These are phyloP conservation scores for Marasmius sp. DNA, from an alignment of 1,284 basidiomycete genomes.

Conservation along the genomic window DNA sequence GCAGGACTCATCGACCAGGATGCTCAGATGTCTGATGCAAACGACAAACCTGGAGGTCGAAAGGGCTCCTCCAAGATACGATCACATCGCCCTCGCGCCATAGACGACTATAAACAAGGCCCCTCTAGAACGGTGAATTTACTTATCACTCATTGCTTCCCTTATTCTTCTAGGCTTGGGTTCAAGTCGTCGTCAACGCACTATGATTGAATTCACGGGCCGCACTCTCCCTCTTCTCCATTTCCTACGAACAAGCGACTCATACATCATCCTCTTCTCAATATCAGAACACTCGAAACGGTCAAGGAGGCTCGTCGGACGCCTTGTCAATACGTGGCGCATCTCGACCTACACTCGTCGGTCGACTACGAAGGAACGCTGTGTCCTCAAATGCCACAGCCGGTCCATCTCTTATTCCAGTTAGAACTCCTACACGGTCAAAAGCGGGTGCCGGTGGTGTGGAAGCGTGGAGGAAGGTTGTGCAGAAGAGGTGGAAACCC, in stretches of 20 bases:
- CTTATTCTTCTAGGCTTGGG: conserved; percentile 31
- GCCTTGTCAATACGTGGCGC: conserved; percentile 58
- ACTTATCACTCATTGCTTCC: conserved; percentile 29
- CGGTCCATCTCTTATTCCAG: conserved; percentile 19
- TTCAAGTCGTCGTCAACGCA: conserved; percentile 13
- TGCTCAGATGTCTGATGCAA: conserved; percentile 65
- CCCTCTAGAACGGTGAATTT: conserved; percentile 66
- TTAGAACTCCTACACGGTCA: conserved; percentile 19
- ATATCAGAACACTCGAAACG: conserved; percentile 24
- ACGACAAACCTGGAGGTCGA: conserved; percentile 66
- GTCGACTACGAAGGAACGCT: conserved; percentile 58
- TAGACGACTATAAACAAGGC: conserved; percentile 58
- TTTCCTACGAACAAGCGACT: conserved; percentile 23
- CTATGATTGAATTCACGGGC: conserved; percentile 31
- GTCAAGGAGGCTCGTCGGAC: conserved; percentile 37
- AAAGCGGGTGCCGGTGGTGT: conserved; percentile 37
- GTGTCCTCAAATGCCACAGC: conserved; percentile 27
- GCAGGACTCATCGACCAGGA: conserved; percentile 76
- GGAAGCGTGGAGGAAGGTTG: conserved; percentile 70
- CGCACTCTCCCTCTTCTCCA: conserved; percentile 32
- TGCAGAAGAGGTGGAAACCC: conserved; percentile 67
- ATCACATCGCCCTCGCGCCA: conserved; percentile 55
- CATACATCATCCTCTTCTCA: conserved; percentile 22
- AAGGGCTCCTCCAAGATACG: conserved; percentile 62
- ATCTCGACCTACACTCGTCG: conserved; percentile 42